Evolutionary conservation across 352 stramenopile genomes (phyloP), one percentile per base, ranked within the genome.

Genomic region (Globisporangium parvum): DNA sequence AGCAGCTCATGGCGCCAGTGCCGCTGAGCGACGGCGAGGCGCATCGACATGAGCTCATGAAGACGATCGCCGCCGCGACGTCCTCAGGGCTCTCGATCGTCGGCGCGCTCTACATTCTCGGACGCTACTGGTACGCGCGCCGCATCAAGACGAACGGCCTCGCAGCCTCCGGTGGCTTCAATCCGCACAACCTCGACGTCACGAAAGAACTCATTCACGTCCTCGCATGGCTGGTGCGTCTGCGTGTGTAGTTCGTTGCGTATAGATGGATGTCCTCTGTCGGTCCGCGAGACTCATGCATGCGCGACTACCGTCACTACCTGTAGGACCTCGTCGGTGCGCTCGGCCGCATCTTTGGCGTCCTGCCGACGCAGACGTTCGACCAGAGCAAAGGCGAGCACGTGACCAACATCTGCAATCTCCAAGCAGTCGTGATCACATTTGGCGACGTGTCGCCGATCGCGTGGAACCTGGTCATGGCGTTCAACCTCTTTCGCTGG

Each of bases 121-220:
- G 80, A 5, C 77, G 80, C 50, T 92, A 91, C 54, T 92, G 79
- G 81, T 87, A 90, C 59, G 73, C 70, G 50, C 77, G 77, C 1
- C 63, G 75, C 41, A 61, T 78, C 28, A 81, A 80, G 51, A 59
- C 70, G 58, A 51, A 26, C 51, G 51, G 51, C 8, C 31, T 20
- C 18, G 70, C 77, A 37, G 65, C 69, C 2, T 57, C 41, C 17
- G 44, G 11, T 14, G 33, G 14, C 18, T 31, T 55, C 4, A 67
- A 67, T 1, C 63, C 70, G 24, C 79, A 88, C 47, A 67, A 91
- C 28, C 66, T 90, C 33, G 82, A 92, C 69, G 80, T 92, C 20
- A 91, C 80, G 31, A 92, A 92, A 59, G 80, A 91, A 57, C 80
- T 94, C 49, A 82, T 94, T 47, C 84, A 94, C 59, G 81, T 94